Conservation (phyloP, 768 basidiomycete species). For the Hypholoma fasciculare region DNA sequence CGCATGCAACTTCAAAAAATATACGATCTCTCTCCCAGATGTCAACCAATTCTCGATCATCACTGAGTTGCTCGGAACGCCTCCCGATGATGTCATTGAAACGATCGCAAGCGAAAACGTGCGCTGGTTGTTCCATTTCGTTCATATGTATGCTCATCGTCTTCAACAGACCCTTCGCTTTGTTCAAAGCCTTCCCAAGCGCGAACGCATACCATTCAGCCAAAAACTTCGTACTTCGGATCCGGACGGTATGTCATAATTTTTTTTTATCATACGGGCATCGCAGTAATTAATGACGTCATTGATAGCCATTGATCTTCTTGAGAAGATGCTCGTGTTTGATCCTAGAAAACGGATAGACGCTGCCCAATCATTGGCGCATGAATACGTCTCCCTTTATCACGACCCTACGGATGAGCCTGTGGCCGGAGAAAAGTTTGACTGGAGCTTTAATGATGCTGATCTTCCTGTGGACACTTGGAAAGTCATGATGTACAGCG, state of each 20-base stretch:
- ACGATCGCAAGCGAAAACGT: conserved; percentile 99
- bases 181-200: conserved; percentile 96
- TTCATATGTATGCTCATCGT: conserved; percentile 1
- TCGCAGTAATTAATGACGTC: neutral
- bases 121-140: conserved; percentile 10
- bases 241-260: conserved; percentile 64
- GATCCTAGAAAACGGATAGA: conserved; percentile 97
- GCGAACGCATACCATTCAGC: conserved; percentile 92
- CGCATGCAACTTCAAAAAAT: conserved; percentile 4
- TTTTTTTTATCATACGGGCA: neutral
- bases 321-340: conserved; percentile 99
- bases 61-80: conserved; percentile 97
- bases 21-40: conserved; percentile 49
- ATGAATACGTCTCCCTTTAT: conserved; percentile 95
- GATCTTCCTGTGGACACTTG: conserved; percentile 98
- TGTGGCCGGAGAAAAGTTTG: conserved; percentile 89
- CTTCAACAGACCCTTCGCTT: conserved; percentile 85
- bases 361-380: conserved; percentile 84
- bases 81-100: conserved; percentile 98
- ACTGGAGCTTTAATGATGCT: conserved; percentile 99
- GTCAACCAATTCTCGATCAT: conserved; percentile 99
- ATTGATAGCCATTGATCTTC: conserved; percentile 79
- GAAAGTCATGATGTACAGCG: conserved; percentile 99
- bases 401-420: conserved; percentile 99
- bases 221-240: conserved; percentile 91